phyloP scores from a whole-genome alignment of 1,284 basidiomycete species.

The Flammula alnicola region DNA sequence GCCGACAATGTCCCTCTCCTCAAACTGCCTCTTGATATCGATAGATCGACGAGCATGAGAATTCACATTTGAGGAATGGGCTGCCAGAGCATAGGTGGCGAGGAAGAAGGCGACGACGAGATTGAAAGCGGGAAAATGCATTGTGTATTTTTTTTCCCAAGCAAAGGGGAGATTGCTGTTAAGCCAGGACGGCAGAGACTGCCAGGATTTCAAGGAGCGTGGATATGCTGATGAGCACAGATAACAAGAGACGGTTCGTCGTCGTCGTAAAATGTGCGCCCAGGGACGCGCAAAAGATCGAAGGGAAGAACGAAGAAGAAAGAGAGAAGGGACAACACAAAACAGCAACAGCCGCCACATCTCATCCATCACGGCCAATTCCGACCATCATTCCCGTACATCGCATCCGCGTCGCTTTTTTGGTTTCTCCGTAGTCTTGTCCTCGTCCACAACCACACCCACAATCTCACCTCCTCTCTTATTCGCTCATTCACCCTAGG shows the following conservation, averaged over 20 bases:
- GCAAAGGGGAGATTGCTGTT: too few relatives aligned
- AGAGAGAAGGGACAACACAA: constrained; percentile 6
- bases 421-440: too few relatives aligned
- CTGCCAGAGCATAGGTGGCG: constrained; percentile 33
- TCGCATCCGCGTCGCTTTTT: too few relatives aligned
- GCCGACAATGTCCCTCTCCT: background rate
- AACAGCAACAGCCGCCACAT: constrained; percentile 7
- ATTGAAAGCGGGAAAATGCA: constrained; percentile 36
- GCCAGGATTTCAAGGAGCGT: constrained; percentile 16
- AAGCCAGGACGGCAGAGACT: constrained; percentile 18
- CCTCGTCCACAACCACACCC: background rate
- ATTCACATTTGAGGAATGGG: constrained; percentile 38
- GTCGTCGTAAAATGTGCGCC: constrained; percentile 6
- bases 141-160: too few relatives aligned
- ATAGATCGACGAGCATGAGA: constrained; percentile 49
- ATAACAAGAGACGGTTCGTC: constrained; percentile 4
- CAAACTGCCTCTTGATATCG: too few relatives aligned
- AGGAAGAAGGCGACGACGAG: constrained; percentile 30
- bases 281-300: too few relatives aligned
- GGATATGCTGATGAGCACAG: constrained; percentile 4
- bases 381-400: constrained; percentile 11
- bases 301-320: constrained; percentile 8
- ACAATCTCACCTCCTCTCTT: too few relatives aligned
- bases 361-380: constrained; percentile 4
- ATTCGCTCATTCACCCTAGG: background rate